Percentiles rank a stretch among this genome's conserved stretches.
Conservation (phyloP, 805 yeast genomes). For the Candida dajiaensis region DNA sequence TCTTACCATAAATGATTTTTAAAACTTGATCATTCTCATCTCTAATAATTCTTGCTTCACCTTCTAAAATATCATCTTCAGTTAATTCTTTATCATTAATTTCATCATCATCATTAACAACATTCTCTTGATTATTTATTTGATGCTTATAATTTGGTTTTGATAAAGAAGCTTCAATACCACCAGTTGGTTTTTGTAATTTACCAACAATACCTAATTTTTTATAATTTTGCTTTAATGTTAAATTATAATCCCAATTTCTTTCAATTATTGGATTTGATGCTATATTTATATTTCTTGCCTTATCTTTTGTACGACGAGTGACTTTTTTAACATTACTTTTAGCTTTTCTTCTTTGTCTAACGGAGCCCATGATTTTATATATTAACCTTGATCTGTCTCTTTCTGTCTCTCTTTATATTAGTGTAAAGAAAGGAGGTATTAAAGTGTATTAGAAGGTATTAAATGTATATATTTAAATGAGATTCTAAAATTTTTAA, state of each 20-base stretch:
- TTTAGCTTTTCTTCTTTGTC: slow-evolving; percentile 79
- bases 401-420: too few species aligned
- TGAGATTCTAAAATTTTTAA: too few species aligned
- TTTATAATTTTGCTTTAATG: slow-evolving; percentile 82
- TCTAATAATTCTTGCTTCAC: slow-evolving; percentile 71
- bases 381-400: too few species aligned
- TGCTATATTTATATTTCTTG: slow-evolving; percentile 56
- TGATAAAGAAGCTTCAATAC: slow-evolving; percentile 56
- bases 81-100: slow-evolving; percentile 27
- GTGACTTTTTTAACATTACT: slow-evolving; percentile 67
- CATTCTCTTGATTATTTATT: too few species aligned
- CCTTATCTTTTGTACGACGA: slow-evolving; percentile 64
- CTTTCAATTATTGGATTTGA: slow-evolving; percentile 80
- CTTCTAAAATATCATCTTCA: slow-evolving; percentile 58
- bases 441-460: too few species aligned
- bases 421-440: too few species aligned
- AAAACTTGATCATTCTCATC: slow-evolving; percentile 64
- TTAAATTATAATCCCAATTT: slow-evolving; percentile 81
- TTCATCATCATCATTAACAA: slow-evolving; percentile 14
- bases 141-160: slow-evolving; percentile 29
- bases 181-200: slow-evolving; percentile 71
- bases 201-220: slow-evolving; percentile 69
- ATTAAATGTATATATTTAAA: too few species aligned
- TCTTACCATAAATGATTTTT: slow-evolving; percentile 66
- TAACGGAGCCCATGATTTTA: slow-evolving; percentile 71